phyloP scores from a whole-genome alignment of 805 yeast genomes.

The Cyberlindnera bimundalis region DNA sequence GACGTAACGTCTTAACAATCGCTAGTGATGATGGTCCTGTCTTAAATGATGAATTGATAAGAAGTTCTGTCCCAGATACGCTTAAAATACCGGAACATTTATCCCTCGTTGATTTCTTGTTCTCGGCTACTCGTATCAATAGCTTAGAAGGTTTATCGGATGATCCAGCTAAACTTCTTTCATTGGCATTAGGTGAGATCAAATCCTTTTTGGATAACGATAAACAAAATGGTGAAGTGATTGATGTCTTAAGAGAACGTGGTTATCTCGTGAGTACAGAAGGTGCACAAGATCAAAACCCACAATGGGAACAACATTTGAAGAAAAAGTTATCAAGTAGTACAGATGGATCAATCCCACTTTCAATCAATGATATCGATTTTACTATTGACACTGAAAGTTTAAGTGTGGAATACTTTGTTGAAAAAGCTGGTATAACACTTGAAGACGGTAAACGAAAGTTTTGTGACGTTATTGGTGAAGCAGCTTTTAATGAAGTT shows the following conservation, averaged over 20 bases:
- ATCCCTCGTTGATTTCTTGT: constrained; percentile 10
- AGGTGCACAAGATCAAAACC: background rate
- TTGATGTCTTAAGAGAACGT: constrained; percentile 10
- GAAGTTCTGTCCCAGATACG: constrained; percentile 13
- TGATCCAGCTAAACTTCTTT: constrained; percentile 11
- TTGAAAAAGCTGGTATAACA: constrained; percentile 14
- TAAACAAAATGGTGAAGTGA: constrained; percentile 6
- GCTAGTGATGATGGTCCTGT: background rate
- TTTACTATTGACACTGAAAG: constrained; percentile 1
- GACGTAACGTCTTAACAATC: background rate
- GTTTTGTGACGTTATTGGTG: constrained; percentile 11
- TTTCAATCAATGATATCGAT: constrained; percentile 3
- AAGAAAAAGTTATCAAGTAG: background rate
- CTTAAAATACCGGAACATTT: constrained; percentile 12
- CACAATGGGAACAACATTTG: background rate
- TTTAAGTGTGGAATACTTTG: constrained; percentile 9
- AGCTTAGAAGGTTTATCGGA: constrained; percentile 7
- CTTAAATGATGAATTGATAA: constrained; percentile 6
- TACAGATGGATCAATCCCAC: background rate
- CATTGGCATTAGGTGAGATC: constrained; percentile 8
- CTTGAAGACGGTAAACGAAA: constrained; percentile 9
- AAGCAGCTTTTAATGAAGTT: constrained; percentile 10
- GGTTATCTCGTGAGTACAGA: constrained; percentile 10
- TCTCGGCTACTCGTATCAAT: constrained; percentile 7
- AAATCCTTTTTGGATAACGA: constrained; percentile 11